Percentiles rank a stretch among this genome's conserved stretches.
Evolutionary conservation across 176 grass and related monocot species (phyloP).

Genomic region (Tuctoria greenei): DNA sequence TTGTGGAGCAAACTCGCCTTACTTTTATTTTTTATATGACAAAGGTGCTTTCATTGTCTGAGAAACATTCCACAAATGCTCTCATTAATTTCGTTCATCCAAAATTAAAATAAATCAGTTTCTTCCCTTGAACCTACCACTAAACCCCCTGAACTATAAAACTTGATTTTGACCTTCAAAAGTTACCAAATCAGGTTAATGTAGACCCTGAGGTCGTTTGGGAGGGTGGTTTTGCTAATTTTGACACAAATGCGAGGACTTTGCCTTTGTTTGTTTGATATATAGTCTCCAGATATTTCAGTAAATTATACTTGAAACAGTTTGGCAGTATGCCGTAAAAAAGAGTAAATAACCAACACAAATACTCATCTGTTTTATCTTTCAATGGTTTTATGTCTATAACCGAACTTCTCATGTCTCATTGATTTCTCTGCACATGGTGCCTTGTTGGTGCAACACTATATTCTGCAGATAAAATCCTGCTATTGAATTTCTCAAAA

Average conservation of each 20-base stretch:
- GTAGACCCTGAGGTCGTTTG: not conserved
- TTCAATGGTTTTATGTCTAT: not conserved
- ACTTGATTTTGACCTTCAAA: not conserved
- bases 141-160: not conserved
- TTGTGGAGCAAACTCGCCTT: not conserved
- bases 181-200: not conserved
- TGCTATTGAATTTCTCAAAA: conserved; percentile 94
- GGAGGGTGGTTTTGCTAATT: not conserved
- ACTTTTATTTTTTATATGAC: too few species aligned
- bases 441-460: not conserved
- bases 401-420: not conserved
- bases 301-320: not conserved
- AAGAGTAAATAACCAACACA: not conserved
- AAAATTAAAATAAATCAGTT: not conserved
- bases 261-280: not conserved
- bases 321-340: not conserved
- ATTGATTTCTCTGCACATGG: conserved; percentile 6
- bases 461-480: conserved; percentile 72
- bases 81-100: not conserved
- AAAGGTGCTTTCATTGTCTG: not conserved
- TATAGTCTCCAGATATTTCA: not conserved
- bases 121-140: not conserved
- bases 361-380: not conserved
- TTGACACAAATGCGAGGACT: not conserved
- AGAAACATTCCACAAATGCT: not conserved